Evolutionary conservation across 2,329 filamentous ascomycete genomes (phyloP), one percentile per base, ranked within the genome.

Genomic region (Pestalotiopsis sp.): DNA sequence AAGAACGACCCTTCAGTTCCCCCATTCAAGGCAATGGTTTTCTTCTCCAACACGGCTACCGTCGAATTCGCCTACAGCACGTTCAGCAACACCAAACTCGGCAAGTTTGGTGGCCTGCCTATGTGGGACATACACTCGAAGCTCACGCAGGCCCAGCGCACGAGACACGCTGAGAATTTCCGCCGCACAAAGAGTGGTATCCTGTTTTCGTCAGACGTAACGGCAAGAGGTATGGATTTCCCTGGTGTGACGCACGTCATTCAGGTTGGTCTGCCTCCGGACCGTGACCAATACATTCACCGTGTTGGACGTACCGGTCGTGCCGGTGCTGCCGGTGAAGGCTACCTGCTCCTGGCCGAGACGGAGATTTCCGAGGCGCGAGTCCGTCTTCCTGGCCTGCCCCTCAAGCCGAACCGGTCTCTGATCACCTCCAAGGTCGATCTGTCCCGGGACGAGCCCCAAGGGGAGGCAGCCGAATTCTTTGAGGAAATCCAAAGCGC

Each of bases 1-100:
- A 74, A 72, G 2, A 76, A 80, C 71, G 81, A 84, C 71, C 79
- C 74, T 2, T 78, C 79, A 4, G 75, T 71, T 3, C 80, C 80
- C 17, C 93, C 94, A 0, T 98, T 98, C 88, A 99, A 99, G 86
- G 94, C 94, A n/a, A 97, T 99, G 70, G 84, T 97, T 57, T 99
- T 97, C 83, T 92, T 95, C 79, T 93, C 93, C 75, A 94, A 92
- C 25, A 97, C 92, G 0, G 87, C 89, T 27, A 86, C 92, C 71
- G 93, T 94, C 59, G 85, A 90, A 68, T 83, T 94, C 62, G 89
- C 89, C 25, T 82, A 86, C 23, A 83, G 86, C 17, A 81, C 91
- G 25, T 88, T 94, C 75, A 68, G 58, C 23, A 78, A 80, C 59
- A 83, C 84, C 39, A 81, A 90, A 64, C 72, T 79, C 25, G 74